Evolutionary conservation across 2,329 filamentous ascomycete species (phyloP).

Genomic region (Tolypocladium endophyticum): DNA sequence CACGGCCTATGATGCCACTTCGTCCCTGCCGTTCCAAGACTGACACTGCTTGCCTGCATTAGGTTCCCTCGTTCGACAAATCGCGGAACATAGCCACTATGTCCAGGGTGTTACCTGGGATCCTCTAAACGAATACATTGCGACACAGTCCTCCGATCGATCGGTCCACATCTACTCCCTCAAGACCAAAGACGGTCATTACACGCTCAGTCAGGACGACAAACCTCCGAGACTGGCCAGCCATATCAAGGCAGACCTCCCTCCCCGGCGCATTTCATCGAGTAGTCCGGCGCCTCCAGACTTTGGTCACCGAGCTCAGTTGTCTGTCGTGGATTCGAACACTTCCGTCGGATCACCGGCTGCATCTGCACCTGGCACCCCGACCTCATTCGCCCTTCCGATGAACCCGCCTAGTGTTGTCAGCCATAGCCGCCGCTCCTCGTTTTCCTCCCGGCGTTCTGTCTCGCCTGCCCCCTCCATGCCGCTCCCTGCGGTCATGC

Average conservation of each 20-base stretch:
- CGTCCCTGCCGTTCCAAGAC: neutral
- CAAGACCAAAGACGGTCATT: conserved; percentile 93
- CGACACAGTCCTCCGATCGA: conserved; percentile 94
- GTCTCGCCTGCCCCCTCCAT: conserved; percentile 89
- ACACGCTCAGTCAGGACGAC: conserved; percentile 59
- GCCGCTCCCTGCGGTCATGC: conserved; percentile 90
- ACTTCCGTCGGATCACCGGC: conserved; percentile 66
- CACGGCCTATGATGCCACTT: neutral
- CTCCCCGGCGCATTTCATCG: conserved; percentile 77
- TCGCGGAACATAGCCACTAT: conserved; percentile 95
- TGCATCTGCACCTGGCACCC: conserved; percentile 87
- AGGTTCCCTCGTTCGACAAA: conserved; percentile 69
- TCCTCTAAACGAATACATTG: conserved; percentile 93
- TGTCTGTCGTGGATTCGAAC: conserved; percentile 42
- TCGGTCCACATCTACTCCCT: conserved; percentile 96
- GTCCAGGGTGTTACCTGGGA: conserved; percentile 99
- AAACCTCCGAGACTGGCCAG: conserved; percentile 74
- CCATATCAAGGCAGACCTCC: conserved; percentile 75
- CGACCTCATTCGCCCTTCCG: conserved; percentile 75
- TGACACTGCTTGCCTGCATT: conserved; percentile 3
- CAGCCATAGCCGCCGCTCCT: conserved; percentile 88
- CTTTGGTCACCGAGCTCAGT: conserved; percentile 54
- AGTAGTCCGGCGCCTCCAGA: conserved; percentile 89
- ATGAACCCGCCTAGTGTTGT: conserved; percentile 93
- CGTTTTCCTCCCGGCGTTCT: conserved; percentile 79